Conservation (phyloP, 345 rosid genomes). For the Gynandropsis gynandra region DNA sequence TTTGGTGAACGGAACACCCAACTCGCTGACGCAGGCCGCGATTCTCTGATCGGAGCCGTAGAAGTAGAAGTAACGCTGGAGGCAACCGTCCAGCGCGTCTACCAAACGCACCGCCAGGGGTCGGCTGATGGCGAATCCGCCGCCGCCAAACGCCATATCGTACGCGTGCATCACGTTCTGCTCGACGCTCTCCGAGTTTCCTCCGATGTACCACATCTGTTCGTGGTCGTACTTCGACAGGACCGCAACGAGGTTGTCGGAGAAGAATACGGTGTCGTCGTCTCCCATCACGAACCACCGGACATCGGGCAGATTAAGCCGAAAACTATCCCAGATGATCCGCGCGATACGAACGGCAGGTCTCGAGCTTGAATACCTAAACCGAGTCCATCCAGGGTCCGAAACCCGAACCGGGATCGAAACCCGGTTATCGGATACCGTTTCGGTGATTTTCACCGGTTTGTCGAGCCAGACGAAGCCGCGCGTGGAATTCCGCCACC, state of each 20-base stretch:
- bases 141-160: slow-evolving; percentile 93
- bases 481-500: slow-evolving; percentile 63
- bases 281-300: slow-evolving; percentile 98
- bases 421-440: neutral
- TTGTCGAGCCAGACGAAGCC: slow-evolving; percentile 69
- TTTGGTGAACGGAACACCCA: slow-evolving; percentile 59
- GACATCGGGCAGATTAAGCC: slow-evolving; percentile 35
- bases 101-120: slow-evolving; percentile 56
- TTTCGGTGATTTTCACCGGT: slow-evolving; percentile 10
- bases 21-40: slow-evolving; percentile 61
- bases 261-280: slow-evolving; percentile 73
- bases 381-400: slow-evolving; percentile 47
- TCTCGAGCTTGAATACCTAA: slow-evolving; percentile 47
- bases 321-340: slow-evolving; percentile 54
- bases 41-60: slow-evolving; percentile 89
- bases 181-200: slow-evolving; percentile 74
- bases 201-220: slow-evolving; percentile 77
- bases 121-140: slow-evolving; percentile 74
- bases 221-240: slow-evolving; percentile 57
- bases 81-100: slow-evolving; percentile 54
- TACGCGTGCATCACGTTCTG: slow-evolving; percentile 58
- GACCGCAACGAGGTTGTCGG: slow-evolving; percentile 53
- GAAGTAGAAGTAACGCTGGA: slow-evolving; percentile 48
- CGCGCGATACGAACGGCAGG: slow-evolving; percentile 76
- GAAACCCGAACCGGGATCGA: slow-evolving; percentile 41